Conservation (phyloP, 371 early-diverging fungal genomes). For the Mucor saturninus region DNA sequence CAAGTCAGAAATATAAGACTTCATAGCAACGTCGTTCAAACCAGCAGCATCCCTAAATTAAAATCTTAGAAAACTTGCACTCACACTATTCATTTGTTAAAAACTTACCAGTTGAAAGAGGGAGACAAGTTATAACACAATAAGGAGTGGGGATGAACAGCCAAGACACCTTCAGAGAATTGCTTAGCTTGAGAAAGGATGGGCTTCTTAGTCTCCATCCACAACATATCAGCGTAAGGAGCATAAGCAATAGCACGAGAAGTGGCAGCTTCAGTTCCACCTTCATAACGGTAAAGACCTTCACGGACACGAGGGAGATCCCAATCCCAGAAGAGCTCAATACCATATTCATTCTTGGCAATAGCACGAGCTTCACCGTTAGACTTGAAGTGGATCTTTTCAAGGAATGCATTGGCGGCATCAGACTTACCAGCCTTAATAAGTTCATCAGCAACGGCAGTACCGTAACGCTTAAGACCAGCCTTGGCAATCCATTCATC, state of each 20-base stretch:
- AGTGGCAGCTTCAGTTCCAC: slow-evolving; percentile 91
- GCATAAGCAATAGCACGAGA: slow-evolving; percentile 90
- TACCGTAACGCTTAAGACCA: slow-evolving; percentile 81
- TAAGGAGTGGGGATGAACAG: slow-evolving; percentile 61
- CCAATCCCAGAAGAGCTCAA: slow-evolving; percentile 93
- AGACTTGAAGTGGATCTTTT: slow-evolving; percentile 68
- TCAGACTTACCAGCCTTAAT: slow-evolving; percentile 53
- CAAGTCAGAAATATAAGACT: slow-evolving; percentile 78
- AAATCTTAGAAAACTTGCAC: background rate
- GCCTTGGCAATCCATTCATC: slow-evolving; percentile 89
- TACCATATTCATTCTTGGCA: slow-evolving; percentile 75
- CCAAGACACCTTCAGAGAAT: slow-evolving; percentile 85
- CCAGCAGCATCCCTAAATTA: slow-evolving; percentile 80
- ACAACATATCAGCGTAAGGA: slow-evolving; percentile 93
- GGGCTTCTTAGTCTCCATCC: slow-evolving; percentile 98
- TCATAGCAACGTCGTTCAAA: slow-evolving; percentile 89
- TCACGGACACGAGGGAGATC: slow-evolving; percentile 92
- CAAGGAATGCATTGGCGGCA: slow-evolving; percentile 59
- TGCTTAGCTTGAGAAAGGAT: slow-evolving; percentile 91
- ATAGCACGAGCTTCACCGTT: slow-evolving; percentile 83
- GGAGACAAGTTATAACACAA: slow-evolving; percentile 97
- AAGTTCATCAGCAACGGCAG: slow-evolving; percentile 84
- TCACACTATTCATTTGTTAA: no score
- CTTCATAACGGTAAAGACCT: slow-evolving; percentile 95
- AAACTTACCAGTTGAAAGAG: slow-evolving; percentile 98